These are phyloP conservation scores for Trypethelium eluteriae DNA, from an alignment of 495 filamentous ascomycete species.

Conservation along the genomic window DNA sequence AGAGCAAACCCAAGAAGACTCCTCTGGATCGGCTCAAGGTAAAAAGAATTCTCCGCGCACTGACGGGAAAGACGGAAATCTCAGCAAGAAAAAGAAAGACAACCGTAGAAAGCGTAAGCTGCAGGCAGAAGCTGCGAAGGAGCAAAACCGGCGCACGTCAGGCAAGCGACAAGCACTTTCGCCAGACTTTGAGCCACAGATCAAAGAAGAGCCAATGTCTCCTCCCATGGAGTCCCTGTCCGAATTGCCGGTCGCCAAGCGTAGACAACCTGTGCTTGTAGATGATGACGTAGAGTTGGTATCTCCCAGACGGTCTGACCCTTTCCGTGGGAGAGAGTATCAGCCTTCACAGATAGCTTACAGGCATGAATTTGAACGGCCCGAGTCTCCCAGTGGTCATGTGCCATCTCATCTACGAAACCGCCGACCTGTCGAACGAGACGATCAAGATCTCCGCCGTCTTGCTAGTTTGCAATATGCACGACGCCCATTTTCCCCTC, in stretches of 20 bases:
- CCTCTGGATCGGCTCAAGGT: slow-evolving; percentile 5
- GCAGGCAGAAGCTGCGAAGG: slow-evolving; percentile 14
- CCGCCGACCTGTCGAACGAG: slow-evolving; percentile 39
- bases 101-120: slow-evolving; percentile 4
- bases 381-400: slow-evolving; percentile 37
- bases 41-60: neutral
- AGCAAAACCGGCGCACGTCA: slow-evolving; percentile 13
- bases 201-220: slow-evolving; percentile 83
- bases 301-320: slow-evolving; percentile 12
- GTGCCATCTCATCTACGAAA: slow-evolving; percentile 40
- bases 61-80: slow-evolving; percentile 15
- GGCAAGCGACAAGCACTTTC: slow-evolving; percentile 12
- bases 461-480: slow-evolving; percentile 49
- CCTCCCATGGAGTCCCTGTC: slow-evolving; percentile 43
- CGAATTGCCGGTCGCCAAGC: neutral
- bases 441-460: slow-evolving; percentile 51
- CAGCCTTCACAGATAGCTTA: neutral
- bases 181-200: slow-evolving; percentile 45
- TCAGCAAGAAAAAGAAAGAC: slow-evolving; percentile 23
- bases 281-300: slow-evolving; percentile 16
- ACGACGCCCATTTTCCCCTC: slow-evolving; percentile 32
- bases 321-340: neutral
- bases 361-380: slow-evolving; percentile 29
- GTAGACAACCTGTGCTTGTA: neutral
- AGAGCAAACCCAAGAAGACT: slow-evolving; percentile 6